Conservation (phyloP, 352 stramenopile species). For the Globisporangium iwayamae region DNA sequence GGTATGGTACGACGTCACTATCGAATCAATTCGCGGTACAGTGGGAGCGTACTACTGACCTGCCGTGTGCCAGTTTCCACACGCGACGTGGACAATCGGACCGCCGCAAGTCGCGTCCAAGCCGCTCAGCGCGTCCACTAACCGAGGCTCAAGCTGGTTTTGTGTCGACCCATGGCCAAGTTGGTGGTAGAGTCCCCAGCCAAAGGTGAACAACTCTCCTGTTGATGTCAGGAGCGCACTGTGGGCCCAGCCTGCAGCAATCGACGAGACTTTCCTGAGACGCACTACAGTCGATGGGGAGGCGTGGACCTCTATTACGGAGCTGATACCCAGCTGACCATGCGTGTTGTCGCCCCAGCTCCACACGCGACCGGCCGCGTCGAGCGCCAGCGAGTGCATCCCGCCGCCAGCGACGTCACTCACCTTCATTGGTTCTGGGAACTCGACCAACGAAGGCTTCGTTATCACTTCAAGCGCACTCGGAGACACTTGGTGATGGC, state of each 20-base stretch:
- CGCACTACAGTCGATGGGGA: slow-evolving; percentile 12
- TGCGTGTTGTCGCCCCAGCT: slow-evolving; percentile 66
- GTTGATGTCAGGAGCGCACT: slow-evolving; percentile 36
- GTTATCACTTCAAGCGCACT: slow-evolving; percentile 8
- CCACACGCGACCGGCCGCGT: slow-evolving; percentile 33
- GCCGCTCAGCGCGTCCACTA: slow-evolving; percentile 45
- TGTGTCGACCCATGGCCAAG: slow-evolving; percentile 55
- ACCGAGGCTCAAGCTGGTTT: slow-evolving; percentile 23
- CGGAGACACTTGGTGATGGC: slow-evolving; percentile 30
- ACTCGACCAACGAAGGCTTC: slow-evolving; percentile 25
- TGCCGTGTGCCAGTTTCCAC: slow-evolving; percentile 74
- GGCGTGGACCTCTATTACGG: not conserved
- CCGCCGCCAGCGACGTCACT: slow-evolving; percentile 41
- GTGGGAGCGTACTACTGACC: slow-evolving; percentile 16
- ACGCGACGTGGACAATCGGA: slow-evolving; percentile 44
- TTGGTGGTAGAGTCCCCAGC: slow-evolving; percentile 80
- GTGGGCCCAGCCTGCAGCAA: slow-evolving; percentile 54
- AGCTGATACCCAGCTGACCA: slow-evolving; percentile 49
- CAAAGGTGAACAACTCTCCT: slow-evolving; percentile 55
- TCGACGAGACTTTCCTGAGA: not conserved
- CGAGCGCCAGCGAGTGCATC: slow-evolving; percentile 60
- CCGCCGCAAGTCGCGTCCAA: slow-evolving; percentile 30
- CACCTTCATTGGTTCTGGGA: slow-evolving; percentile 18
- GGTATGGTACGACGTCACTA: not conserved
- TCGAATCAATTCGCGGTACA: not conserved